Conservation (phyloP, 2,329 filamentous ascomycete species). For the Onygenales sp. region DNA sequence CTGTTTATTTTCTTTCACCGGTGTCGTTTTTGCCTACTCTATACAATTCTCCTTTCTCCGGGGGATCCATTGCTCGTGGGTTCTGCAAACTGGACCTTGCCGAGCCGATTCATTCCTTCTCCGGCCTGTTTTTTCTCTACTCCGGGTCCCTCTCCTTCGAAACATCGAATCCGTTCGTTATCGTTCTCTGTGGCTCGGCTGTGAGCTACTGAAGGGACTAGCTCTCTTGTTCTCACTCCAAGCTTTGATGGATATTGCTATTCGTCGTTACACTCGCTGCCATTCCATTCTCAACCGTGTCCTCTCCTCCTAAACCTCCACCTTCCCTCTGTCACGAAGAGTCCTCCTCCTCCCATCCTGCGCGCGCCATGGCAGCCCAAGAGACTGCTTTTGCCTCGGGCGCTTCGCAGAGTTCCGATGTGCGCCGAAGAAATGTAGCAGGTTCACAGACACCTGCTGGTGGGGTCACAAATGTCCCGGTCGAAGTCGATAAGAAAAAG, state of each 20-base stretch:
- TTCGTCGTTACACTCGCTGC: too few relatives aligned
- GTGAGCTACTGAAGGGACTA: too few relatives aligned
- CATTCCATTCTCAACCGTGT: neutral
- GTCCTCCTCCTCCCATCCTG: neutral
- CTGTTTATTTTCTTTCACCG: too few relatives aligned
- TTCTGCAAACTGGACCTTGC: too few relatives aligned
- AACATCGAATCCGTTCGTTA: neutral
- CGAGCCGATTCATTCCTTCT: too few relatives aligned
- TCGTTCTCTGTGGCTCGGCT: neutral
- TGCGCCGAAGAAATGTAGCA: conserved; percentile 35
- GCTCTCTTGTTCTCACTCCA: too few relatives aligned
- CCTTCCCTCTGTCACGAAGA: neutral
- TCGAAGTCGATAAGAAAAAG: neutral
- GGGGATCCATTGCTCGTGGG: too few relatives aligned
- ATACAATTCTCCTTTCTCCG: too few relatives aligned
- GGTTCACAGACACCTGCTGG: conserved; percentile 5
- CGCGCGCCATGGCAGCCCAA: conserved; percentile 21
- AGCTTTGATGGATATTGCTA: too few relatives aligned
- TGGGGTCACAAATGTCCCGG: neutral
- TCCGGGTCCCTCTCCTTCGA: too few relatives aligned
- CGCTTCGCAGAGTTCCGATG: conserved; percentile 23
- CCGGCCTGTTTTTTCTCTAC: too few relatives aligned
- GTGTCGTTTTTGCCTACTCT: too few relatives aligned
- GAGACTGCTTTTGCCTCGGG: conserved; percentile 27
- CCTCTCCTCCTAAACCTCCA: conserved; percentile 4